These are phyloP conservation scores for Westerdykella sp. DNA, from an alignment of 2,329 filamentous ascomycete species.

Conservation along the genomic window DNA sequence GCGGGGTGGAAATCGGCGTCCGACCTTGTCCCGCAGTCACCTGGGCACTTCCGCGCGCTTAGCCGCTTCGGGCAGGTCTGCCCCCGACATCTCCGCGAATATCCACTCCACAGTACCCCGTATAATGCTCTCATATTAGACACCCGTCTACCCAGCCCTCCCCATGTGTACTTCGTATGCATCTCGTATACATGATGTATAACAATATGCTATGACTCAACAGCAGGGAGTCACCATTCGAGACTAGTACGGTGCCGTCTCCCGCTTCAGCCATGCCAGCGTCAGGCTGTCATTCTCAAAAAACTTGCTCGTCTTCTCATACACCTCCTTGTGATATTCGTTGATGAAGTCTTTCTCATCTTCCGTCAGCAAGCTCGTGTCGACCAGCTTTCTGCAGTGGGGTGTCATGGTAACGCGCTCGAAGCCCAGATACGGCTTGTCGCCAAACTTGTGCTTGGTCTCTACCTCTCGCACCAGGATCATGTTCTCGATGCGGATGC, in stretches of 20 bases:
- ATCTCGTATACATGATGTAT: no score
- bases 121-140: no score
- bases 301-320: conserved; percentile 70
- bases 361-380: conserved; percentile 62
- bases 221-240: no score
- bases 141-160: no score
- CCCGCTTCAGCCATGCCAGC: conserved; percentile 74
- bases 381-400: conserved; percentile 83
- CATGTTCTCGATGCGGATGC: conserved; percentile 94
- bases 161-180: no score
- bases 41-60: no score
- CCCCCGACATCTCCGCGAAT: no score
- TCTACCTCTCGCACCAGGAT: conserved; percentile 84
- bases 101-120: no score
- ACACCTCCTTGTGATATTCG: conserved; percentile 72
- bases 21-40: no score
- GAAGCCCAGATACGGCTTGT: conserved; percentile 90
- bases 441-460: conserved; percentile 81
- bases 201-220: no score
- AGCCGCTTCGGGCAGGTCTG: no score
- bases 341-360: conserved; percentile 83
- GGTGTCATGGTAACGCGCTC: conserved; percentile 97
- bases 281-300: conserved; percentile 69
- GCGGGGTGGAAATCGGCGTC: no score
- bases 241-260: conserved; percentile 57